phyloP scores from a whole-genome alignment of 1,284 basidiomycete species.

The Trametes pubescens region DNA sequence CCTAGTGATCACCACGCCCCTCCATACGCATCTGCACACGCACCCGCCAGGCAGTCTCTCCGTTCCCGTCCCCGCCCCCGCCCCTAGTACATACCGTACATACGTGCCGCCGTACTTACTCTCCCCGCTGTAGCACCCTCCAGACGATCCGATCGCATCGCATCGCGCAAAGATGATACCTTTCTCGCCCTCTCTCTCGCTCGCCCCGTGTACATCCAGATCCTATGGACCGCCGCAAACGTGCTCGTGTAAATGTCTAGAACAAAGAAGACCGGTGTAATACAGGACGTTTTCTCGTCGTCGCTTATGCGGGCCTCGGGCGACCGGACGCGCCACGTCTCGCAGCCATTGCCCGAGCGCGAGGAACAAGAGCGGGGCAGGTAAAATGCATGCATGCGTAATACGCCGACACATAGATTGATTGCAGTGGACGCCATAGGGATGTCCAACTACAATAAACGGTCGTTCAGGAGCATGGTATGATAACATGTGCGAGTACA shows the following conservation, averaged over 20 bases:
- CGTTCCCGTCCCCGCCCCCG: neutral
- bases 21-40: constrained; percentile 9
- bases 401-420: too few relatives aligned
- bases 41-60: constrained; percentile 1
- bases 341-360: too few relatives aligned
- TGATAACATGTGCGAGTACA: too few relatives aligned
- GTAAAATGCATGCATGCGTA: neutral
- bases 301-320: too few relatives aligned
- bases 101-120: constrained; percentile 31
- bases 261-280: constrained; percentile 26
- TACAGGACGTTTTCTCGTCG: constrained; percentile 20
- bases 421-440: too few relatives aligned
- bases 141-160: constrained; percentile 22
- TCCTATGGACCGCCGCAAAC: constrained; percentile 16
- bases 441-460: too few relatives aligned
- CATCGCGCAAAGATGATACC: constrained; percentile 32
- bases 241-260: constrained; percentile 33
- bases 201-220: constrained; percentile 28
- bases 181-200: constrained; percentile 8
- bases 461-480: too few relatives aligned
- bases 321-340: too few relatives aligned
- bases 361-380: neutral
- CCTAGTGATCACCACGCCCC: constrained; percentile 36
- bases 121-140: constrained; percentile 26
- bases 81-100: constrained; percentile 30